Evolutionary conservation across 768 basidiomycete species (phyloP).

Genomic region (Lactarius vividus): DNA sequence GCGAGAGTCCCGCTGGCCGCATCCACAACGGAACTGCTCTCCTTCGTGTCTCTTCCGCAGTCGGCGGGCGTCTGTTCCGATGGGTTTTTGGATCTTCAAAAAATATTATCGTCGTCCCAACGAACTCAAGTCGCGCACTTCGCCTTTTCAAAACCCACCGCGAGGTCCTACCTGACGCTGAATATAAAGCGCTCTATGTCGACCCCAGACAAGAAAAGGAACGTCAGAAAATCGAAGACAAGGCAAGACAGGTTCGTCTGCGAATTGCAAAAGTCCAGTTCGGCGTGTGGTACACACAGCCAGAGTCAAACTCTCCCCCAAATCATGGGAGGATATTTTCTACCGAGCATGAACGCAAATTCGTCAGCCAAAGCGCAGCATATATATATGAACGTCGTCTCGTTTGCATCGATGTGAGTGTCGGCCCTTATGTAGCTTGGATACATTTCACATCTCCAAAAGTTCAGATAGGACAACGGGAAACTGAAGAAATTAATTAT

Average conservation of each 20-base stretch:
- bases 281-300: constrained; percentile 50
- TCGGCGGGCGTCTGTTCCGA: constrained; percentile 48
- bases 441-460: neutral
- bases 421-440: neutral
- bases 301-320: constrained; percentile 22
- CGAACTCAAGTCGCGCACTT: constrained; percentile 27
- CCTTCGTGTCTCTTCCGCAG: constrained; percentile 33
- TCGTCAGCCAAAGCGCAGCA: constrained; percentile 44
- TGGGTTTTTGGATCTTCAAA: constrained; percentile 39
- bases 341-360: constrained; percentile 63
- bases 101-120: constrained; percentile 25
- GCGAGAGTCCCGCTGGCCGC: constrained; percentile 46
- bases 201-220: constrained; percentile 33
- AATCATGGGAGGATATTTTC: constrained; percentile 47
- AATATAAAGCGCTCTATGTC: constrained; percentile 33
- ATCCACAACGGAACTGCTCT: constrained; percentile 55
- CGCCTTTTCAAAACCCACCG: constrained; percentile 25
- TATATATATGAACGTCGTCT: constrained; percentile 66
- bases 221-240: constrained; percentile 27
- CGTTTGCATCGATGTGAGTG: constrained; percentile 56
- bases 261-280: constrained; percentile 66
- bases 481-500: constrained; percentile 18
- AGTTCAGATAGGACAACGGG: constrained; percentile 18
- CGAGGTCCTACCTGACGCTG: constrained; percentile 11
- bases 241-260: constrained; percentile 45